phyloP scores from a whole-genome alignment of 2,329 filamentous ascomycete genomes.

The Neoascochyta sp. region DNA sequence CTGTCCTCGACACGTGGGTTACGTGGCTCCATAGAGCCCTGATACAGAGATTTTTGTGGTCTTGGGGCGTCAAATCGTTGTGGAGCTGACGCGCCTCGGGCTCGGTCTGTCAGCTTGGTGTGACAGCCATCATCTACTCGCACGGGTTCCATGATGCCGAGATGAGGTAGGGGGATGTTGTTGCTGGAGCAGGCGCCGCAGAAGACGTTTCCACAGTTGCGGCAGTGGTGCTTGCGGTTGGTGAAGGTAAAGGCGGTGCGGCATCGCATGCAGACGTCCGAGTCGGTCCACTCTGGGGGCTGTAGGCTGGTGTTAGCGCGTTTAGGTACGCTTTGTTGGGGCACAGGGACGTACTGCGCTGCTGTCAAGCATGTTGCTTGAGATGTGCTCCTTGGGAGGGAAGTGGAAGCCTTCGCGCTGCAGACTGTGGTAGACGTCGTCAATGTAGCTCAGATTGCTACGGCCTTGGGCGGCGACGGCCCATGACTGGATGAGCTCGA shows the following conservation, averaged over 20 bases:
- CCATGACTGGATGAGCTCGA: slow-evolving; percentile 93
- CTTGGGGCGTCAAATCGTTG: slow-evolving; percentile 49
- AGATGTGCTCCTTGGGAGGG: slow-evolving; percentile 77
- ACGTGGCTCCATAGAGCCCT: slow-evolving; percentile 81
- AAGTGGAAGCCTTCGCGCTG: slow-evolving; percentile 86
- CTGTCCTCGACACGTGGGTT: slow-evolving; percentile 82
- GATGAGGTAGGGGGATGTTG: slow-evolving; percentile 78
- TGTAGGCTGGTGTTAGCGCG: slow-evolving; percentile 37
- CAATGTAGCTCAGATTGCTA: slow-evolving; percentile 78
- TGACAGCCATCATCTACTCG: slow-evolving; percentile 96
- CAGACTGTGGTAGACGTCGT: slow-evolving; percentile 77
- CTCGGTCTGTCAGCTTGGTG: slow-evolving; percentile 77
- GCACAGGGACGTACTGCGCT: slow-evolving; percentile 66
- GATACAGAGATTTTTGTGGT: slow-evolving; percentile 58
- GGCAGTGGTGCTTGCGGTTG: slow-evolving; percentile 96
- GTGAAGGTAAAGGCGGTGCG: slow-evolving; percentile 94
- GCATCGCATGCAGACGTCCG: slow-evolving; percentile 97
- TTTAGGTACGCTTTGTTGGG: not conserved
- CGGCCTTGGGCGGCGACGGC: slow-evolving; percentile 83
- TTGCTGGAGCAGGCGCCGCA: slow-evolving; percentile 94
- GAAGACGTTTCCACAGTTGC: slow-evolving; percentile 97
- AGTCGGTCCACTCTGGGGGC: slow-evolving; percentile 97
- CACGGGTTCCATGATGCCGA: slow-evolving; percentile 87
- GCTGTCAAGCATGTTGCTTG: slow-evolving; percentile 98
- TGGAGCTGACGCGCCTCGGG: slow-evolving; percentile 42